These are phyloP conservation scores for Trichoderma pleuroti DNA, from an alignment of 2,329 filamentous ascomycete genomes.

Conservation along the genomic window DNA sequence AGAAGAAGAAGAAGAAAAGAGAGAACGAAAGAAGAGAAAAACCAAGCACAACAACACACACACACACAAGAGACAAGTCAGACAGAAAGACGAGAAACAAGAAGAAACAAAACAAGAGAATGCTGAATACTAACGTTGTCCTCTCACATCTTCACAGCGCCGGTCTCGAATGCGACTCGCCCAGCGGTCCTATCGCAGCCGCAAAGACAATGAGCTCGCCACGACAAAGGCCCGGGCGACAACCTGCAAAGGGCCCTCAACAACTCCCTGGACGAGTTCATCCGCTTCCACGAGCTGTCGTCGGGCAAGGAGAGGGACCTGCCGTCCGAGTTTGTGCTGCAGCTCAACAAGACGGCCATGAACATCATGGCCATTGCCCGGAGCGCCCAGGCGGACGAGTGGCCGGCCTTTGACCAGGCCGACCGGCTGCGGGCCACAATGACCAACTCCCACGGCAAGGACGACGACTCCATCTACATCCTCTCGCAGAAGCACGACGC, in stretches of 20 bases:
- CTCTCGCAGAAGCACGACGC: not conserved
- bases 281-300: not conserved
- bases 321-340: conserved; percentile 3
- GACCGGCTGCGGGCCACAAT: not conserved
- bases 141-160: not conserved
- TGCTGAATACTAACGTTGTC: not conserved
- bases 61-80: not conserved
- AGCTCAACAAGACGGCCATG: conserved; percentile 14
- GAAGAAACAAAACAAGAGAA: not conserved
- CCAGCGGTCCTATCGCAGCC: conserved; percentile 16
- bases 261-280: conserved; percentile 8
- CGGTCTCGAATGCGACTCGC: conserved; percentile 13
- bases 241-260: conserved; percentile 10
- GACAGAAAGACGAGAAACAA: not conserved
- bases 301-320: not conserved
- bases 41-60: too few relatives aligned
- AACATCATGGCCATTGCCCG: conserved; percentile 9
- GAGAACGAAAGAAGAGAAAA: not conserved
- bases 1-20: not conserved
- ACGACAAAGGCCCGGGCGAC: not conserved
- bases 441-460: not conserved
- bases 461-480: not conserved
- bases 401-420: not conserved
- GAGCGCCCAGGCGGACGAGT: not conserved
- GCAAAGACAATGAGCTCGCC: conserved; percentile 15